Conservation (phyloP, 495 filamentous ascomycete genomes). For the Pseudevernia furfuracea region DNA sequence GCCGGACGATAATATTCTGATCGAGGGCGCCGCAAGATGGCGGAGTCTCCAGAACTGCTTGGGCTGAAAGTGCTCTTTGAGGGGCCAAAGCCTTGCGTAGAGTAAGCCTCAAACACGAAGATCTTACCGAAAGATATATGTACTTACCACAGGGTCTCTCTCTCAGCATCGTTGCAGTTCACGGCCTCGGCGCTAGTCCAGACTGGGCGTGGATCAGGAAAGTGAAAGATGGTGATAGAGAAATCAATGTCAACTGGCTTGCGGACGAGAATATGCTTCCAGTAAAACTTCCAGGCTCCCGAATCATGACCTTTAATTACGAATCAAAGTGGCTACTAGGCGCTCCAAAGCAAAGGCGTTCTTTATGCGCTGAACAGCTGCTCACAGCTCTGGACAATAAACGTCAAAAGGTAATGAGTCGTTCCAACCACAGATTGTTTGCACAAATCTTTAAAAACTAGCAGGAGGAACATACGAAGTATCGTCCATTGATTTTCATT, state of each 20-base stretch:
- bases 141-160: no score
- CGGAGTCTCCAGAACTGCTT: no score
- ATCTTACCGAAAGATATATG: no score
- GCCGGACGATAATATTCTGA: no score
- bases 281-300: slow-evolving; percentile 3
- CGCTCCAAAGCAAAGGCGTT: slow-evolving; percentile 6
- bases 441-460: no score
- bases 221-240: background rate
- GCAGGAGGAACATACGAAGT: background rate
- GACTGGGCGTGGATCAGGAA: slow-evolving; percentile 11
- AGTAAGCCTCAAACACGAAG: no score
- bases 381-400: slow-evolving; percentile 9
- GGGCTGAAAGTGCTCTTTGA: no score
- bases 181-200: slow-evolving; percentile 6
- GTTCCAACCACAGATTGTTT: background rate
- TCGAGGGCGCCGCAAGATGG: no score
- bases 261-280: slow-evolving; percentile 9
- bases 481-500: slow-evolving; percentile 9
- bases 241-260: slow-evolving; percentile 10
- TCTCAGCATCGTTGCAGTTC: slow-evolving; percentile 8
- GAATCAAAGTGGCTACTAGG: slow-evolving; percentile 5
- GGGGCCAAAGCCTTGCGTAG: no score
- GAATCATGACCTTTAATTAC: slow-evolving; percentile 12
- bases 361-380: background rate
- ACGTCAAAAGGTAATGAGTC: background rate